A percentile compares a stretch with the other conserved stretches of the same genome.
Conservation (phyloP, 371 early-diverging fungal species). For the Rhizopus sp. region DNA sequence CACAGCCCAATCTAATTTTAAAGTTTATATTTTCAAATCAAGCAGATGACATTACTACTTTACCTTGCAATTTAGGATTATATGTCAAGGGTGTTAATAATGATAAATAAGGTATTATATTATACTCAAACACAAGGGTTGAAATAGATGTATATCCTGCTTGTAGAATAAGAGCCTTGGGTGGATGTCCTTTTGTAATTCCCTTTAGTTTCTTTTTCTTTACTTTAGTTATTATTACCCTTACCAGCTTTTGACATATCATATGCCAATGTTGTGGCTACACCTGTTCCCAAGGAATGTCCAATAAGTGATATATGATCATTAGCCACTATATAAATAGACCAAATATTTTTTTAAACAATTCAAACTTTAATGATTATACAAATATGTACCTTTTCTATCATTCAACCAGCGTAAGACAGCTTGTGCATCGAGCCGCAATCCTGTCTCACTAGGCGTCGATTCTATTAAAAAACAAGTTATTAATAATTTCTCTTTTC, state of each 20-base stretch:
- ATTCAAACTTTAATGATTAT: neutral
- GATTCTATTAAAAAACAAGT: conserved; percentile 27
- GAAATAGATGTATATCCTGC: conserved; percentile 48
- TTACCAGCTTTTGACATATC: conserved; percentile 40
- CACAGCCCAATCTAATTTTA: conserved; percentile 33
- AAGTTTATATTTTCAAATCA: neutral
- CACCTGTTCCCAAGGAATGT: conserved; percentile 51
- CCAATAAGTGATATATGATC: conserved; percentile 41
- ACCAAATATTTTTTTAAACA: neutral
- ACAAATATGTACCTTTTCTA: conserved; percentile 24
- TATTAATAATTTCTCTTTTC: neutral
- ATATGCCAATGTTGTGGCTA: conserved; percentile 42
- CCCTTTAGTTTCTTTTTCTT: neutral
- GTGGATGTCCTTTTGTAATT: conserved; percentile 24
- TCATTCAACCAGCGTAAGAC: conserved; percentile 36
- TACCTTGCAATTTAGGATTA: conserved; percentile 37
- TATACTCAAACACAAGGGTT: conserved; percentile 46
- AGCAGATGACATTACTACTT: neutral
- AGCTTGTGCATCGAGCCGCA: conserved; percentile 39
- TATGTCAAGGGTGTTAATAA: conserved; percentile 38
- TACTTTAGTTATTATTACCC: neutral
- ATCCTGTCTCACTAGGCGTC: conserved; percentile 42
- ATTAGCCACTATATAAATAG: conserved; percentile 24
- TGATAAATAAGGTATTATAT: conserved; percentile 31
- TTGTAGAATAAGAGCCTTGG: conserved; percentile 42